These are phyloP conservation scores for Scutellaria minor DNA, from an alignment of 257 asterid species.

Conservation along the genomic window DNA sequence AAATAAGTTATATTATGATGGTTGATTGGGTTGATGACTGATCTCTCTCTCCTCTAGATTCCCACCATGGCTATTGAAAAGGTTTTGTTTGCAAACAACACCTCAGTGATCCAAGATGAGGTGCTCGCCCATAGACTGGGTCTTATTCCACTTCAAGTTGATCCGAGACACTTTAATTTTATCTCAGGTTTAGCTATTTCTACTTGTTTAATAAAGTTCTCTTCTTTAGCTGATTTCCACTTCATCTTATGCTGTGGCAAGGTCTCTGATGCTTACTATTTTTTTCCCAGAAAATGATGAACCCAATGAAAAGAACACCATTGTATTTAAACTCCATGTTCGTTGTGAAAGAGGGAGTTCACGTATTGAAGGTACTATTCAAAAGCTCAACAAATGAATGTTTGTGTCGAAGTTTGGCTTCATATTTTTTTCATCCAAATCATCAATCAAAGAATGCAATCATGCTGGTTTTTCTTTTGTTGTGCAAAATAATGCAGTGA, in stretches of 20 bases:
- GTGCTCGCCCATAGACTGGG: constrained; percentile 95
- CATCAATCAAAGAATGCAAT: constrained; percentile 25
- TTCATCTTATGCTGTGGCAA: constrained; percentile 32
- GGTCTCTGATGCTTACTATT: constrained; percentile 37
- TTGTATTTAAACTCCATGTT: constrained; percentile 81
- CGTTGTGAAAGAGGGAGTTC: constrained; percentile 57
- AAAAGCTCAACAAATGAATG: constrained; percentile 13
- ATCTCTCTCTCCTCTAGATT: constrained; percentile 52
- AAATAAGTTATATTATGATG: constrained; percentile 19
- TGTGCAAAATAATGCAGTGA: constrained; percentile 53
- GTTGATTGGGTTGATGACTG: constrained; percentile 15
- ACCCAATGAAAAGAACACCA: constrained; percentile 82
- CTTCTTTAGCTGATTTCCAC: constrained; percentile 9
- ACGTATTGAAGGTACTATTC: constrained; percentile 60
- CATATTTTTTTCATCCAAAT: constrained; percentile 4
- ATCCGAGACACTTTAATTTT: constrained; percentile 79
- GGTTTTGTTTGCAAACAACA: constrained; percentile 88
- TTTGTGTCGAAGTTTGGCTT: neutral
- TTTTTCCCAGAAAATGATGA: constrained; percentile 70
- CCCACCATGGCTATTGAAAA: constrained; percentile 98
- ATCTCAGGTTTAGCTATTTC: constrained; percentile 65
- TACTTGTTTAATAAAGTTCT: constrained; percentile 1
- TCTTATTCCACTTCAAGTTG: constrained; percentile 83
- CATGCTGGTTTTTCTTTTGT: constrained; percentile 10
- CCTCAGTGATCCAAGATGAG: constrained; percentile 95